Evolutionary conservation across 768 basidiomycete species (phyloP).

Genomic region (Boletus patriciae): DNA sequence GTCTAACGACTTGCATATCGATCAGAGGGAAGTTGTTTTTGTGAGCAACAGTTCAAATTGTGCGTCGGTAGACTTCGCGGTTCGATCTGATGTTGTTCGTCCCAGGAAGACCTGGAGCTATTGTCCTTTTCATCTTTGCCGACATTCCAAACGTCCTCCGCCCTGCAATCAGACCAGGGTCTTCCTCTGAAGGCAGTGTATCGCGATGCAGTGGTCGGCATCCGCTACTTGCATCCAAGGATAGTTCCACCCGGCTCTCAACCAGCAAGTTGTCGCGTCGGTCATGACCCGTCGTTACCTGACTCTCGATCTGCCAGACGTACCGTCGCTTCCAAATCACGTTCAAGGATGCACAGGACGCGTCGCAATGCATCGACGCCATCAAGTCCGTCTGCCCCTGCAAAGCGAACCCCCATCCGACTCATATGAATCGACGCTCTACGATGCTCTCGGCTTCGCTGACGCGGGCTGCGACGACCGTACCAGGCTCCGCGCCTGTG

Average conservation of each 20-base stretch:
- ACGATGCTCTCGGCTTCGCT: slow-evolving; percentile 18
- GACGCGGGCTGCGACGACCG: slow-evolving; percentile 18
- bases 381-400: slow-evolving; percentile 75
- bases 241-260: slow-evolving; percentile 27
- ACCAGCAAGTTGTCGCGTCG: slow-evolving; percentile 29
- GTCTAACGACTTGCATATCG: slow-evolving; percentile 37
- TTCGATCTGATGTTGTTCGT: slow-evolving; percentile 4
- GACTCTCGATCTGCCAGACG: slow-evolving; percentile 40
- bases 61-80: not conserved
- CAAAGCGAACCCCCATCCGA: slow-evolving; percentile 51
- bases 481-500: not conserved
- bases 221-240: slow-evolving; percentile 66
- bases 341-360: slow-evolving; percentile 51
- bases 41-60: slow-evolving; percentile 42
- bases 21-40: slow-evolving; percentile 61
- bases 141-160: slow-evolving; percentile 27
- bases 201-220: slow-evolving; percentile 68
- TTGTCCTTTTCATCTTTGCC: slow-evolving; percentile 59
- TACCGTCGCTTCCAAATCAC: slow-evolving; percentile 79
- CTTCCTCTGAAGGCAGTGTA: slow-evolving; percentile 81
- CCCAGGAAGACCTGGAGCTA: slow-evolving; percentile 76
- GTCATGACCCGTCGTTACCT: not conserved
- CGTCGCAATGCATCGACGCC: slow-evolving; percentile 57
- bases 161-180: slow-evolving; percentile 44
- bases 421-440: slow-evolving; percentile 17